Evolutionary conservation across 2,329 filamentous ascomycete genomes (phyloP), one percentile per base, ranked within the genome.

Genomic region (Aspergillus luchuensis): DNA sequence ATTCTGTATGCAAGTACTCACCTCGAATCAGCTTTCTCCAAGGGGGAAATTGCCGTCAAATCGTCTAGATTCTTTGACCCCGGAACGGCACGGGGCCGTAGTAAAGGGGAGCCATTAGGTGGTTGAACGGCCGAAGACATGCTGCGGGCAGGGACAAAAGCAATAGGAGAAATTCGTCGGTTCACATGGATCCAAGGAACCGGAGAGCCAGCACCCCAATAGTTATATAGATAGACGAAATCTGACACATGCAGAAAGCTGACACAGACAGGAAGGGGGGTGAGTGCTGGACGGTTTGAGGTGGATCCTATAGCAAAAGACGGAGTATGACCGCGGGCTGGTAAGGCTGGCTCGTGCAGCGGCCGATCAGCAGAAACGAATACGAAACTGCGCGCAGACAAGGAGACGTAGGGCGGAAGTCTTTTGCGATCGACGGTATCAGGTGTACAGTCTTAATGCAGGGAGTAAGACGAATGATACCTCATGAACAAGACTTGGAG

Each of bases 21-120:
- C 78, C 78, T 80, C 38, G 73, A 74, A 17, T 78, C 71, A 5
- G 69, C 57, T 56, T 70, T 73, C 3, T 76, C 74, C 33, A 70
- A 47, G 51, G 63, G 67, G 52, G 69, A 65, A 25, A 60, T 65
- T 49, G 71, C 69, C 8, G 63, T 60, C 28, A 57, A 57, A 19
- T 72, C 72, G 21, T 72, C 65, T 10, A 67, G 56, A 38, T 72
- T 69, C 62, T 70, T 72, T 21, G 61, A 59, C 19, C 67, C 63
- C 54, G 71, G 72, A 54, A 73, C 52, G 30, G 73, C 67, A 54
- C 76, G 75, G 58, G 76, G 70, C 60, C 76, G 74, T 54, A 76
- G 48, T 49, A 67, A 59, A 41, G 66, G 60, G 21, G 69, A 66
- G 51, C 66, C 70, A 65, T 72, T 63, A 11, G 59, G 62, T 21